phyloP scores from a whole-genome alignment of 208 protist species.

The Acanthamoeba culbertsoni region DNA sequence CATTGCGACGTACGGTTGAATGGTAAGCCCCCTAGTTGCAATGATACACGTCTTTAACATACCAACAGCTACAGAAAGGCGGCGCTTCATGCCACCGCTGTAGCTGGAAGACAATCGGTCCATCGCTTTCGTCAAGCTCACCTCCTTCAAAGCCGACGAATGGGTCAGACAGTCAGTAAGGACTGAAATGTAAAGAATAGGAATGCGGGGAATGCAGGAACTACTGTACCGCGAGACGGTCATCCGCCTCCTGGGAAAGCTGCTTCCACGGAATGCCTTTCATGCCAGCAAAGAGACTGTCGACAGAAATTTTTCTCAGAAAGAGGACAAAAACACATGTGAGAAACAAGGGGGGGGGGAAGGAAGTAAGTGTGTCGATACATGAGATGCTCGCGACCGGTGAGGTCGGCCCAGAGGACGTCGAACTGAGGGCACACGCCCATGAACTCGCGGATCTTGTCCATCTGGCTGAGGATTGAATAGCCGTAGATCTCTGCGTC shows the following conservation, averaged over 20 bases:
- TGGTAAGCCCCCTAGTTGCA: too few relatives aligned
- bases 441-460: conserved; percentile 84
- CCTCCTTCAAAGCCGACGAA: background rate
- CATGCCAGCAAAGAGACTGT: conserved; percentile 20
- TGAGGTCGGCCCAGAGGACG: conserved; percentile 90
- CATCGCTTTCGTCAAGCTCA: conserved; percentile 21
- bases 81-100: conserved; percentile 57
- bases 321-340: conserved; percentile 86
- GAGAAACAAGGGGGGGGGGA: too few relatives aligned
- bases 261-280: conserved; percentile 51
- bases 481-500: conserved; percentile 72
- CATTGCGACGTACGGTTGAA: too few relatives aligned
- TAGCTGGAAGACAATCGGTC: background rate
- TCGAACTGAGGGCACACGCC: conserved; percentile 97
- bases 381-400: conserved; percentile 91
- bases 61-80: conserved; percentile 57
- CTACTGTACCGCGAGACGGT: background rate
- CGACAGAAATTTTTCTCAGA: conserved; percentile 61
- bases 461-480: conserved; percentile 78
- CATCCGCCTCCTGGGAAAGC: background rate
- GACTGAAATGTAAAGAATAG: background rate
- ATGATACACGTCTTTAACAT: background rate
- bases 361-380: too few relatives aligned
- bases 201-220: background rate
- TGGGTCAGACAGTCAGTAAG: background rate